Base-by-base conservation (phyloP, 2,329 filamentous ascomycete genomes). In the Penicillium paneum region DNA sequence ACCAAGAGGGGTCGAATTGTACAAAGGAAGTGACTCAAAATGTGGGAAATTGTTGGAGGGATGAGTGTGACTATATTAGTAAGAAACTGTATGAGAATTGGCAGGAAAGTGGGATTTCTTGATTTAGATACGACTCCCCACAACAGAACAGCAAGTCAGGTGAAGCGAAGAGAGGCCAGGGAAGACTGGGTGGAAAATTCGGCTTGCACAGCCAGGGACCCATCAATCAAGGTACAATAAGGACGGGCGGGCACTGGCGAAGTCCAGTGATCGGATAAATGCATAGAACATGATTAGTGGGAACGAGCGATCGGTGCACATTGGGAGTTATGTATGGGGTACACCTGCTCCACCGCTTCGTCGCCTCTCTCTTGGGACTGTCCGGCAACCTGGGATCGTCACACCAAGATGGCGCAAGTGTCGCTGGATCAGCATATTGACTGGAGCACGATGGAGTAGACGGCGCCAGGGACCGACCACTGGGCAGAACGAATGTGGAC, bases 301-400 rank as follows among this genome's bases (percentile, higher is more conserved):
- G 45, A 36, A 45, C 39, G 26, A 17, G 29, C 38, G 31, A 48
- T 52, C 38, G 11, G 40, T 49, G 48, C 49, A 54, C 42, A 41
- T n/a, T 57, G 48, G 41, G 46, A 55, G 44, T 58, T 38, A 49
- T 45, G 21, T 24, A 32, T 19, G 17, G 17, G 7, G 29, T 49
- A 49, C 51, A 52, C 29, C 34, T 21, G 43, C 54, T 52, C 62
- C 57, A 62, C 61, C 49, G 51, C 52, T 55, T 54, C 55, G 54
- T 55, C 40, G 49, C 35, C 3, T 24, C 36, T 29, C 19, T 50
- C 12, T 5, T 28, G 28, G 15, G n/a, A 43, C 43, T 38, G 15
- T 28, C 1, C 34, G 3, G n/a, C 26, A 39, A 44, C 11, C 2
- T 39, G 15, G 28, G 40, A 54, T 54, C 46, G 46, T 21, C 46